Evolutionary conservation across 2,329 filamentous ascomycete genomes (phyloP).

Genomic region (Pleoardoris graminearum): DNA sequence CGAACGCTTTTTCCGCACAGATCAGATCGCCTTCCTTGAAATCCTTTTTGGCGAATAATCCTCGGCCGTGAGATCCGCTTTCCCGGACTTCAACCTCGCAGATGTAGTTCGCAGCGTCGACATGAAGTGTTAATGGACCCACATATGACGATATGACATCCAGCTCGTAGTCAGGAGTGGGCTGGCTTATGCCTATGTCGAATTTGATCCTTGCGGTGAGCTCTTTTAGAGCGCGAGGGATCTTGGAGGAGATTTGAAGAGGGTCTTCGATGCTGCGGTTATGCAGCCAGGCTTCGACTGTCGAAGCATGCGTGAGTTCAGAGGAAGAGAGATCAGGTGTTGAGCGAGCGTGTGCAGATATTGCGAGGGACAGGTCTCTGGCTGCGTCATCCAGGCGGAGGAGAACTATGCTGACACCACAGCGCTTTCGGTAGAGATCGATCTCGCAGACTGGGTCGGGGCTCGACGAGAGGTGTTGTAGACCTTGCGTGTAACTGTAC

Average conservation of each 20-base stretch:
- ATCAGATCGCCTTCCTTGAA: constrained; percentile 58
- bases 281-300: constrained; percentile 22
- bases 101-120: constrained; percentile 29
- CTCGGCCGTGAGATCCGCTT: constrained; percentile 50
- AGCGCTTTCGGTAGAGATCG: constrained; percentile 29
- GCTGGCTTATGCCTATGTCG: constrained; percentile 24
- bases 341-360: constrained; percentile 15
- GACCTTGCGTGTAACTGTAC: constrained; percentile 22
- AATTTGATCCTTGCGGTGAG: constrained; percentile 28
- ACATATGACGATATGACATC: constrained; percentile 25
- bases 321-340: constrained; percentile 7
- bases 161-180: constrained; percentile 20
- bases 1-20: constrained; percentile 60
- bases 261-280: constrained; percentile 19
- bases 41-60: constrained; percentile 54
- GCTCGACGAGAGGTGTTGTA: background rate
- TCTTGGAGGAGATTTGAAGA: constrained; percentile 13
- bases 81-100: constrained; percentile 38
- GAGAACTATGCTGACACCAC: constrained; percentile 30
- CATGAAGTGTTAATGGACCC: constrained; percentile 25
- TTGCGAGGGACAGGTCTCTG: constrained; percentile 23
- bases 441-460: constrained; percentile 11
- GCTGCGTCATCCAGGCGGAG: constrained; percentile 30
- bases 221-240: constrained; percentile 22
- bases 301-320: constrained; percentile 8